These are phyloP conservation scores for Eucalyptus decipiens DNA, from an alignment of 345 rosid genomes.

Conservation along the genomic window DNA sequence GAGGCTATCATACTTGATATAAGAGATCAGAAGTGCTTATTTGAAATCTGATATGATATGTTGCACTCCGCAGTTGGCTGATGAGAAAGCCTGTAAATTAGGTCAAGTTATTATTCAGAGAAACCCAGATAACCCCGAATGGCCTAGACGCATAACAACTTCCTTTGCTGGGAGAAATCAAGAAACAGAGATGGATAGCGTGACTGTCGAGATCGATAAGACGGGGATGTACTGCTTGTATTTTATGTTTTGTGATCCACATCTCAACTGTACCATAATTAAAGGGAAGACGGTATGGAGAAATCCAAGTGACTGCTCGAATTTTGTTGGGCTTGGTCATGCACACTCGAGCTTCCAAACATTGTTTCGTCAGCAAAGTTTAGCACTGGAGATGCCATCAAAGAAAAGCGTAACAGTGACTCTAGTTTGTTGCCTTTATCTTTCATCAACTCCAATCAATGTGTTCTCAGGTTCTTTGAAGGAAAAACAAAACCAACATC, in stretches of 20 bases:
- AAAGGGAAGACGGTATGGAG: slow-evolving; percentile 87
- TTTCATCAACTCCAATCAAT: no score
- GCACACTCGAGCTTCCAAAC: no score
- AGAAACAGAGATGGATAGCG: slow-evolving; percentile 38
- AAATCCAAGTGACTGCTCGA: slow-evolving; percentile 42
- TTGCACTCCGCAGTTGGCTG: slow-evolving; percentile 46
- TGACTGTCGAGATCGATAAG: slow-evolving; percentile 33
- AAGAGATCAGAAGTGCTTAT: slow-evolving; percentile 56
- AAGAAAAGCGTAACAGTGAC: no score
- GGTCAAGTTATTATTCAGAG: slow-evolving; percentile 77
- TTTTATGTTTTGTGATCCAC: slow-evolving; percentile 73
- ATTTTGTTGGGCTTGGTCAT: no score
- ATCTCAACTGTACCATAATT: slow-evolving; percentile 50
- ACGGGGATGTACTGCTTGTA: slow-evolving; percentile 93
- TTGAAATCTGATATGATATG: slow-evolving; percentile 41
- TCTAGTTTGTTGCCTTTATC: no score
- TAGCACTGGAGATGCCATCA: no score
- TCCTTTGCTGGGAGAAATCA: slow-evolving; percentile 41
- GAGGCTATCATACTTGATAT: slow-evolving; percentile 81
- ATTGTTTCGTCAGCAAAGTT: no score
- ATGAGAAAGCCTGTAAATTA: slow-evolving; percentile 33
- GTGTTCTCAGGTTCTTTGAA: no score
- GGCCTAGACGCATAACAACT: slow-evolving; percentile 68
- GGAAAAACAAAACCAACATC: no score
- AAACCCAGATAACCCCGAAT: slow-evolving; percentile 28